Conservation (phyloP, 192 early-diverging fungal genomes). For the Oehlia diaphana region DNA sequence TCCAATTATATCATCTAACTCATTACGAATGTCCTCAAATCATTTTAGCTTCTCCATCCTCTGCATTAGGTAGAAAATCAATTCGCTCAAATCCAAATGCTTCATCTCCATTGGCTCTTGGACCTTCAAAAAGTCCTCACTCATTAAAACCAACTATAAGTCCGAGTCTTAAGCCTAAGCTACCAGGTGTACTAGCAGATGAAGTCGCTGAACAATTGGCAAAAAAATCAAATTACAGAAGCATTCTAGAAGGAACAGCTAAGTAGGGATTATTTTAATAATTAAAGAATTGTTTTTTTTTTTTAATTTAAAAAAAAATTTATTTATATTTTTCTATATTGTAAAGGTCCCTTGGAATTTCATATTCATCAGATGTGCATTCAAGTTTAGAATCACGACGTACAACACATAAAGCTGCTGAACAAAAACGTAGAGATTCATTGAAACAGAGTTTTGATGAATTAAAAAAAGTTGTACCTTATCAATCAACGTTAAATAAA, state of each 20-base stretch:
- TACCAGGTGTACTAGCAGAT: constrained; percentile 35
- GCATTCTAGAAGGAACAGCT: constrained; percentile 84
- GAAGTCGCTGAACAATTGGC: constrained; percentile 49
- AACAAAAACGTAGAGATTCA: constrained; percentile 93
- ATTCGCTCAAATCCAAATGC: constrained; percentile 23
- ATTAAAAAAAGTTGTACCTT: constrained; percentile 66
- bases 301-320: background rate
- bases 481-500: background rate
- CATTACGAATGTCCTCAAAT: constrained; percentile 1
- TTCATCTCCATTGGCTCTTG: constrained; percentile 33
- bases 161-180: constrained; percentile 47
- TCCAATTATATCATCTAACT: background rate
- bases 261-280: constrained; percentile 52
- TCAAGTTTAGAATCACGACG: constrained; percentile 78
- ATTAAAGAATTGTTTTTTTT: background rate
- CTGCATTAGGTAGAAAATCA: constrained; percentile 25
- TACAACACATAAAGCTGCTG: constrained; percentile 93
- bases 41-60: constrained; percentile 11
- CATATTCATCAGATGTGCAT: constrained; percentile 73
- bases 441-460: constrained; percentile 90
- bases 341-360: constrained; percentile 65
- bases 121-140: constrained; percentile 35
- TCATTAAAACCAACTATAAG: constrained; percentile 40
- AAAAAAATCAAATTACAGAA: constrained; percentile 76
- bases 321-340: background rate